Conservation (phyloP, 495 filamentous ascomycete genomes). For the Talaromyces adpressus region DNA sequence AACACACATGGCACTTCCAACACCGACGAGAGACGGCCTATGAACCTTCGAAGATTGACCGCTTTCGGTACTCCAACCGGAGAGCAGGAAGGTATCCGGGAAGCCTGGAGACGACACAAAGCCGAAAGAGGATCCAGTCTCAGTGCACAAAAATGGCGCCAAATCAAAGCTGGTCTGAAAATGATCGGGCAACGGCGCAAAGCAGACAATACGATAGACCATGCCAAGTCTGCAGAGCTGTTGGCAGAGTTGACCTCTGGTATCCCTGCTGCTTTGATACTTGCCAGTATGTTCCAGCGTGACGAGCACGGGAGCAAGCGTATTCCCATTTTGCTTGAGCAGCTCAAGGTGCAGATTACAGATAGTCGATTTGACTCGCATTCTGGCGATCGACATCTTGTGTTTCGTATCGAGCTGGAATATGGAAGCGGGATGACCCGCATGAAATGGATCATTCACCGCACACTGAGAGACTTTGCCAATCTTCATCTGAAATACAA, state of each 20-base stretch:
- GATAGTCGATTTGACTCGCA: conserved; percentile 64
- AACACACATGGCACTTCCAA: conserved; percentile 27
- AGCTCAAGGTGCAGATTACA: conserved; percentile 80
- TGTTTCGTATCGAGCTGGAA: conserved; percentile 89
- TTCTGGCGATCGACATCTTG: conserved; percentile 69
- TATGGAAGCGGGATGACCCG: conserved; percentile 92
- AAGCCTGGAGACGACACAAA: conserved; percentile 47
- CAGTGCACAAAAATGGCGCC: conserved; percentile 78
- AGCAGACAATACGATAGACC: conserved; percentile 77
- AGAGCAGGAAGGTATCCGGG: conserved; percentile 37
- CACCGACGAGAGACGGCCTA: conserved; percentile 53
- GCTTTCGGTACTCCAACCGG: conserved; percentile 58
- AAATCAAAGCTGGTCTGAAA: conserved; percentile 77
- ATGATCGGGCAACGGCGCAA: conserved; percentile 73
- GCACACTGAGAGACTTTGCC: conserved; percentile 80
- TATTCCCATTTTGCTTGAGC: conserved; percentile 90
- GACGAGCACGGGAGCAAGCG: conserved; percentile 94
- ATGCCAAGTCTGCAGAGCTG: conserved; percentile 90
- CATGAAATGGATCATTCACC: conserved; percentile 94
- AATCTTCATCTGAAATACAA: conserved; percentile 94
- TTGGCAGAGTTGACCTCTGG: conserved; percentile 92
- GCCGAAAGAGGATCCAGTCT: conserved; percentile 62
- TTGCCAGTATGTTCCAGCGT: conserved; percentile 94
- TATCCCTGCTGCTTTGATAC: conserved; percentile 81
- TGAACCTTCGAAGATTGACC: conserved; percentile 69